Evolutionary conservation across 2,329 filamentous ascomycete species (phyloP), one percentile per base, ranked within the genome.

Genomic region (Colletotrichum cordylinicola): DNA sequence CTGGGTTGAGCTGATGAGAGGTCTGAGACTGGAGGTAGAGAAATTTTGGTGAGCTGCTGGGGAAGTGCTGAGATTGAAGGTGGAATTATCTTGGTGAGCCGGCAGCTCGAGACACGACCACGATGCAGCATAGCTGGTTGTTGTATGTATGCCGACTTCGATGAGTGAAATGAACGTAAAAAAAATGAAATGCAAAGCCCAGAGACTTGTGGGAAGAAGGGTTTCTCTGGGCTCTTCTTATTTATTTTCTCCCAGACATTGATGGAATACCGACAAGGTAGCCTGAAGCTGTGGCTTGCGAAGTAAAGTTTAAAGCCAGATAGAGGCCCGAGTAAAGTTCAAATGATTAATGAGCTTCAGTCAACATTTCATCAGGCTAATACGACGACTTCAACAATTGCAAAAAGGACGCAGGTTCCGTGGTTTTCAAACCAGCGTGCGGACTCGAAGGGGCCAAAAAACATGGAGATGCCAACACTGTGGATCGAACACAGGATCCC

Each of bases 401-500:
- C 8, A 33, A 33, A 33, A 33, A 33, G 8, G 3, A 43, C 5
- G 2, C 16, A 10, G 10, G 8, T 18, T 18, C 37, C 24, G 24
- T 13, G 24, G 15, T 56, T 27, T 18, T 56, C 8, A 10, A 10
- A 7, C 21, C 8, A 56, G 8, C 10, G 21, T 12, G 24, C 21
- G 52, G 15, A 18, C 29, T 29, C 29, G 29, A 29, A 29, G 29
- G 52, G 4, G 8, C 21, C 24, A 56, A 68, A 68, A 9, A 1
- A 27, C 39, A n/a, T 8, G 0, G 12, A 15, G 0, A 2, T 80
- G 82, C 82, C 79, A 82, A 79, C 80, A 80, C 78, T 79, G 79
- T 78, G 81, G 82, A 78, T 82, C 79, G 82, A 83, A 83, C 81
- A 78, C 79, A 79, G 78, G 81, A 82, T 82, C 81, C 81, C 81